Conservation (phyloP, 306 rosid genomes). For the Myrica gale region DNA sequence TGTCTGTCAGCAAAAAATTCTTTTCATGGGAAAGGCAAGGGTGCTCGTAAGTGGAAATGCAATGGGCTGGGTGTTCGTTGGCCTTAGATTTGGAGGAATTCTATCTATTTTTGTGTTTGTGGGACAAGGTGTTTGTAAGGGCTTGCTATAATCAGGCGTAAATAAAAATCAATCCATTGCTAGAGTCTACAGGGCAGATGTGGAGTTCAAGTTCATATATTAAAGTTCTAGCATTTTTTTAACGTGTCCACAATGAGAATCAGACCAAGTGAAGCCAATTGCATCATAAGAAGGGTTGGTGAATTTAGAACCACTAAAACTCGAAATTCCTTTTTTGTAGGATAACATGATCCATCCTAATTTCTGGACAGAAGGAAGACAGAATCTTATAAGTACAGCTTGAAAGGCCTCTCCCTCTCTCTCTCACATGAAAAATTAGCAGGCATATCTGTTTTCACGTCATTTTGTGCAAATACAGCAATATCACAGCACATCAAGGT, state of each 20-base stretch:
- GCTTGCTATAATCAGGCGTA: not conserved
- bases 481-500: not conserved
- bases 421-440: not conserved
- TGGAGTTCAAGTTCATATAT: not conserved
- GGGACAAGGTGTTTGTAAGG: not conserved
- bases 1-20: too few relatives aligned
- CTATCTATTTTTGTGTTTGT: too few relatives aligned
- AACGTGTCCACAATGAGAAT: not conserved
- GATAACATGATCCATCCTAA: slow-evolving; percentile 9
- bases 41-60: too few relatives aligned
- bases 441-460: not conserved
- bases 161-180: not conserved
- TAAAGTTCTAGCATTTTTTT: not conserved
- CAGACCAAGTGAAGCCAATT: not conserved
- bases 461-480: not conserved
- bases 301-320: not conserved
- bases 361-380: not conserved
- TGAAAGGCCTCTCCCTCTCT: not conserved
- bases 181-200: not conserved
- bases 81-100: too few relatives aligned
- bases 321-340: not conserved
- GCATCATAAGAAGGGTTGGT: too few relatives aligned
- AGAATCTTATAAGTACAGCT: not conserved
- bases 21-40: not conserved
- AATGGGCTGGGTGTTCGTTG: too few relatives aligned